Conservation (phyloP, 768 basidiomycete species). For the Mycena metata region DNA sequence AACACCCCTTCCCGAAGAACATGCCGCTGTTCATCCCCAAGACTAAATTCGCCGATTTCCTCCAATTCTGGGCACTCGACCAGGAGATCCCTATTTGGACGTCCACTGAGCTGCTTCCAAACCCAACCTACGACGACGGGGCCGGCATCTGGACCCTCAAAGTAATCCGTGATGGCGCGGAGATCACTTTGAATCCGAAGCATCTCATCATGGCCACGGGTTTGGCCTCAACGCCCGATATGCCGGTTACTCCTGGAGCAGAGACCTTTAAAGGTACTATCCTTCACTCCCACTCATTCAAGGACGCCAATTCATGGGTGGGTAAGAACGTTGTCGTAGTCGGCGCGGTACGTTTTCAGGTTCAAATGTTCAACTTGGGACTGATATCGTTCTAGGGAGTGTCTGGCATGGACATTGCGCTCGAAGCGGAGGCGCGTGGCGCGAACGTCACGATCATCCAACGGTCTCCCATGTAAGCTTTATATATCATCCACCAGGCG, state of each 20-base stretch:
- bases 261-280: background rate
- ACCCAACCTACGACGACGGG: background rate
- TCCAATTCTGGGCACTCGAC: background rate
- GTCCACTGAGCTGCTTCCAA: background rate
- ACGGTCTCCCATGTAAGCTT: no score
- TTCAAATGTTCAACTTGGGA: background rate
- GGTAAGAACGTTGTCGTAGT: slow-evolving; percentile 2
- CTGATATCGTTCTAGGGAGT: background rate
- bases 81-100: slow-evolving; percentile 8
- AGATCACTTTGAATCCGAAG: background rate
- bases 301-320: background rate
- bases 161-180: background rate
- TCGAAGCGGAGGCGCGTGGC: no score
- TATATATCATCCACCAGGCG: no score
- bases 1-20: no score
- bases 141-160: background rate
- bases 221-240: background rate
- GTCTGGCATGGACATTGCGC: no score
- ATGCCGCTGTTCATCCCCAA: slow-evolving; percentile 9
- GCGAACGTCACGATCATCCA: no score
- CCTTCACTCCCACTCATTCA: background rate
- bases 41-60: slow-evolving; percentile 4
- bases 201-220: slow-evolving; percentile 3
- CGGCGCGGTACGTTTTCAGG: background rate
- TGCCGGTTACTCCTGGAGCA: background rate